phyloP scores from a whole-genome alignment of 768 basidiomycete genomes.

The Suillus sp. region DNA sequence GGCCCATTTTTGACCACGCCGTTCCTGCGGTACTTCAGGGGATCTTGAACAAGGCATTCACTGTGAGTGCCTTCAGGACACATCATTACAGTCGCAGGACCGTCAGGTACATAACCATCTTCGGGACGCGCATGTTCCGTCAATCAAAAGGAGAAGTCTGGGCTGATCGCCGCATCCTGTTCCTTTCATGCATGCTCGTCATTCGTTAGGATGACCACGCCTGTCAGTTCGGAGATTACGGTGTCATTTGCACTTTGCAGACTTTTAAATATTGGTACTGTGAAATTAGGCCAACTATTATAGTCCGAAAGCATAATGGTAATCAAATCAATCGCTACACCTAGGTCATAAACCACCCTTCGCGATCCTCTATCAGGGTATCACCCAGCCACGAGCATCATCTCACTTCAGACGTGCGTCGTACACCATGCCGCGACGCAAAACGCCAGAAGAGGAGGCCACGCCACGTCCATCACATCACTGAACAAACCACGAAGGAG shows the following conservation, averaged over 20 bases:
- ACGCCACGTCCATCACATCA: constrained; percentile 39
- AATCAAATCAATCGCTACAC: not conserved
- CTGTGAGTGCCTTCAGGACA: not conserved
- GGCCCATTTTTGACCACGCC: not conserved
- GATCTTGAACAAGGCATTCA: not conserved
- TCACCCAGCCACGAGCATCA: not conserved
- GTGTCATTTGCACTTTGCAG: not conserved
- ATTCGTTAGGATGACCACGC: not conserved
- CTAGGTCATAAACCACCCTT: not conserved
- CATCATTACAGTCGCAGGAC: not conserved
- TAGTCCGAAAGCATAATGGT: not conserved
- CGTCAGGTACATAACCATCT: not conserved
- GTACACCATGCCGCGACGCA: constrained; percentile 38
- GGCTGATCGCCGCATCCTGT: not conserved
- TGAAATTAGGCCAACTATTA: not conserved
- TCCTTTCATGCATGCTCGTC: not conserved
- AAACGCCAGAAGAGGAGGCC: constrained; percentile 38
- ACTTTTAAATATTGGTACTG: not conserved
- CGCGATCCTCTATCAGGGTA: not conserved
- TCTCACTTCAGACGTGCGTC: constrained; percentile 24
- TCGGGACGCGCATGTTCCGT: not conserved
- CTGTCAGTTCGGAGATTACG: constrained; percentile 8
- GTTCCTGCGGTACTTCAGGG: not conserved
- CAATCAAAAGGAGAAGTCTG: not conserved
- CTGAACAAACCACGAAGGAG: constrained; percentile 31